phyloP scores from a whole-genome alignment of 2,329 filamentous ascomycete species.

The Fusarium nelsonii region DNA sequence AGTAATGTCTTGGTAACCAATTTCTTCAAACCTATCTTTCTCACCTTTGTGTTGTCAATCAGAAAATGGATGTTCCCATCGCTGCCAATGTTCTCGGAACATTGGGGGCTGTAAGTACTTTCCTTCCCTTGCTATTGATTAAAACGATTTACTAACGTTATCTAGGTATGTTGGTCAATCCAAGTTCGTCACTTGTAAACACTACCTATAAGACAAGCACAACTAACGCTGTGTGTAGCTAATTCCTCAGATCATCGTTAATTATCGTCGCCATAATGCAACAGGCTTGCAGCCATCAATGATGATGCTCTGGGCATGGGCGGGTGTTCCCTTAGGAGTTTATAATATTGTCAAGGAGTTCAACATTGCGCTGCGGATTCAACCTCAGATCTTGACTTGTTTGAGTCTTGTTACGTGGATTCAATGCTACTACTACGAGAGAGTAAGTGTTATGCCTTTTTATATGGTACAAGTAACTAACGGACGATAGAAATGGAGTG shows the following conservation, averaged over 20 bases:
- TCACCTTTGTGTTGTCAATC: too few species aligned
- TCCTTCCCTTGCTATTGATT: background rate
- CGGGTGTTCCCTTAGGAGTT: slow-evolving; percentile 73
- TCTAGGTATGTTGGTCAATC: slow-evolving; percentile 71
- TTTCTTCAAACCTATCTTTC: background rate
- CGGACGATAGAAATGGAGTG: slow-evolving; percentile 62
- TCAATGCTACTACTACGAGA: slow-evolving; percentile 59
- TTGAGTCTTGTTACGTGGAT: slow-evolving; percentile 60
- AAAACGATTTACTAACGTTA: background rate
- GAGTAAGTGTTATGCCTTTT: slow-evolving; percentile 39
- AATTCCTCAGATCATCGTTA: slow-evolving; percentile 77
- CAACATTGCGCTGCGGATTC: slow-evolving; percentile 57
- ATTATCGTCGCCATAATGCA: slow-evolving; percentile 74
- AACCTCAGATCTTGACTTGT: slow-evolving; percentile 59
- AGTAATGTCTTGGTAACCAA: background rate
- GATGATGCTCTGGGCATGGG: slow-evolving; percentile 79
- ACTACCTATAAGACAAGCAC: background rate
- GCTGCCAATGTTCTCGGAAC: slow-evolving; percentile 71
- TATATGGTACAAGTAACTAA: background rate
- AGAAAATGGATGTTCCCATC: slow-evolving; percentile 64
- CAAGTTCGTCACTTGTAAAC: slow-evolving; percentile 58
- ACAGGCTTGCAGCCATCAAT: slow-evolving; percentile 74
- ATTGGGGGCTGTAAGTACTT: slow-evolving; percentile 63
- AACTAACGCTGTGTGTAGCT: slow-evolving; percentile 57
- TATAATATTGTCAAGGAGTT: slow-evolving; percentile 60